Percentiles rank a stretch among this genome's conserved stretches.
phyloP scores from a whole-genome alignment of 495 filamentous ascomycete species.

The Glarea lozoyensis region DNA sequence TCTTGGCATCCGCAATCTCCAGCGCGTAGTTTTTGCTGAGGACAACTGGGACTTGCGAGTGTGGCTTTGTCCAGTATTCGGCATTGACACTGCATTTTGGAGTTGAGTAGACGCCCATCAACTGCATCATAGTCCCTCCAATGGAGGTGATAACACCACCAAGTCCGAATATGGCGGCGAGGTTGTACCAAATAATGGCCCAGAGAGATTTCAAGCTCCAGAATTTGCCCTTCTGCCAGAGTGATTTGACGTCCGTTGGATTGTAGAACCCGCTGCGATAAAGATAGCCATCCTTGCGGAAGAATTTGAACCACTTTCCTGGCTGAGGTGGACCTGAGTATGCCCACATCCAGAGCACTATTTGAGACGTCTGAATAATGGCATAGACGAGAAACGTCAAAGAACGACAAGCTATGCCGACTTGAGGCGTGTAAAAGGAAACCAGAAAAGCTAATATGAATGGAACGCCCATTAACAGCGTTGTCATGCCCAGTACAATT shows the following conservation, averaged over 20 bases:
- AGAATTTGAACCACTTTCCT: conserved; percentile 1
- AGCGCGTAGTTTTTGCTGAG: conserved; percentile 6
- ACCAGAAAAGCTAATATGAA: conserved; percentile 30
- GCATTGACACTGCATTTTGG: conserved; percentile 3
- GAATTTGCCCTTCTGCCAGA: not conserved
- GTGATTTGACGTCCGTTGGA: conserved; percentile 1
- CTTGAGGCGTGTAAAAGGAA: conserved; percentile 30
- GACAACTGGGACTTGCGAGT: not conserved
- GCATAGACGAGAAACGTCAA: conserved; percentile 33
- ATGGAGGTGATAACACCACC: conserved; percentile 10
- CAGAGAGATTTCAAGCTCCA: conserved; percentile 4
- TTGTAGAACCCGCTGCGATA: conserved; percentile 12
- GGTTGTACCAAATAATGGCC: conserved; percentile 9
- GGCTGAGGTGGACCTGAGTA: conserved; percentile 3
- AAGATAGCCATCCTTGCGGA: conserved; percentile 11
- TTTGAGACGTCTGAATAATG: conserved; percentile 27
- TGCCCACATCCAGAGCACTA: conserved; percentile 25
- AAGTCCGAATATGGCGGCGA: conserved; percentile 6
- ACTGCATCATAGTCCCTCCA: conserved; percentile 17
- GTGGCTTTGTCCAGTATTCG: conserved; percentile 6
- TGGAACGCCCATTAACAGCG: conserved; percentile 24
- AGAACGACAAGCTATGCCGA: conserved; percentile 33
- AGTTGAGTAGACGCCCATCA: conserved; percentile 11
- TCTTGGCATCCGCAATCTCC: conserved; percentile 10
- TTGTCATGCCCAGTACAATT: conserved; percentile 22